Evolutionary conservation across 805 yeast species (phyloP), one percentile per base, ranked within the genome.

Genomic region (Aciculoconidium aculeatum): DNA sequence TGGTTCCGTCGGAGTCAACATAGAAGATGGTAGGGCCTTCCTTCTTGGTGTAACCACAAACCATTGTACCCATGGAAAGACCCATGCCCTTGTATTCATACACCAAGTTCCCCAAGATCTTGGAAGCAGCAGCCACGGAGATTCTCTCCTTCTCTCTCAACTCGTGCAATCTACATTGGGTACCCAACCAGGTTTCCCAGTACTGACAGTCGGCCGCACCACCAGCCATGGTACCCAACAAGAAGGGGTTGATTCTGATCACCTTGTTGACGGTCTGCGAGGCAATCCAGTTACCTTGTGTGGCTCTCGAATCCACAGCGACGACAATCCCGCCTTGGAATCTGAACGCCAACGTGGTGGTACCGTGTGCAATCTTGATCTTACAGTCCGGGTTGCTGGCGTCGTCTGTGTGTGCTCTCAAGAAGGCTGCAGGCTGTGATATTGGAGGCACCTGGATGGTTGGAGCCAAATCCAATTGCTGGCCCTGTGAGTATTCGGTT

Each of bases 121-220:
- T 92, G 17, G 95, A 84, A 7, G 98, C 97, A 7, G 97, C 95
- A 17, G 96, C 92, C 21, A 90, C 97, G 4, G 92, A 77, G 42
- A 92, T 92, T 47, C 98, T 75, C 61, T 87, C 90, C 61, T 90
- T 88, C 57, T 90, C 92, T 53, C 95, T 75, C 49, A 92, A 71
- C 58, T 92, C 98, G 58, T 88, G 94, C 48, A 92, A 63, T 50
- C 98, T 71, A 66, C 97, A 90, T 62, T 92, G 96, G 11, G 95
- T 68, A 39, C 98, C 98, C 37, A 92, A 72, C 97, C 97, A 92
- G 20, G 96, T 85, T 64, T 92, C 97, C 98, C 98, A 92, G 61
- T 70, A 92, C 59, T 92, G 98, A 70, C 98, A 92, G 63, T 92
- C 98, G 17, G 97, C 97, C 28, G 98, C 98, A 67, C 97, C 97